Base-by-base conservation (phyloP, 2,329 filamentous ascomycete genomes). In the Cladobotryum protrusum region DNA sequence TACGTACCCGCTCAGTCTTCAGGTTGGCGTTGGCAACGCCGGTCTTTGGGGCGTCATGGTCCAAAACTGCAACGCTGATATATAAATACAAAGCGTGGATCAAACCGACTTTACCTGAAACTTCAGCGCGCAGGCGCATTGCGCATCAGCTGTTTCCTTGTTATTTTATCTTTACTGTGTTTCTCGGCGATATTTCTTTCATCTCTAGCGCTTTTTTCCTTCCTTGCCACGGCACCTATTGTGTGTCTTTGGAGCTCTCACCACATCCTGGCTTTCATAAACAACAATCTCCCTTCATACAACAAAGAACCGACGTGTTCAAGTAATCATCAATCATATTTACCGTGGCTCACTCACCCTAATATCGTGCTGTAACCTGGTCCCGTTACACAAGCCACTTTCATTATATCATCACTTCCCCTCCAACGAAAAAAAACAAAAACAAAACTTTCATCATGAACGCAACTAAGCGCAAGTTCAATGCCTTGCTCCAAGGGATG, bases 401-500 rank as follows among this genome's bases (percentile, higher is more conserved):
- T 39, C 11, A 11, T 18, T 18, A 7, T 20, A 13, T 19, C 47
- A 29, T 34, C 24, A 24, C 20, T 11, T 17, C 43, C 12, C 35
- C 44, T n/a, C 11, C 29, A 34, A 33, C 17, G 12, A 32, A 34
- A 41, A 33, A 17, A 34, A 35, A 36, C 46, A 29, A 37, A 35
- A 14, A 12, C 32, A 15, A 32, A 12, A 8, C 39, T 20, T 44
- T 32, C 47, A 71, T 52, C 55, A 87, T 90, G 74, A 87, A 87
- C 63, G 81, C 85, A 19, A 88, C 85, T n/a, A 92, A 91, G 71
- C 79, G 87, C 59, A 91, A 91, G 68, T 90, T 91, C 72, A 86
- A 90, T 67, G 78, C 79, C 60, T 76, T 90, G 14, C 74, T 91
- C 24, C 86, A 89, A 63, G 74, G 81, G 57, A 75, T 85, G 59